A percentile compares a stretch with the other conserved stretches of the same genome.
Conservation (phyloP, 83 land plant species). For the Picea abies region DNA sequence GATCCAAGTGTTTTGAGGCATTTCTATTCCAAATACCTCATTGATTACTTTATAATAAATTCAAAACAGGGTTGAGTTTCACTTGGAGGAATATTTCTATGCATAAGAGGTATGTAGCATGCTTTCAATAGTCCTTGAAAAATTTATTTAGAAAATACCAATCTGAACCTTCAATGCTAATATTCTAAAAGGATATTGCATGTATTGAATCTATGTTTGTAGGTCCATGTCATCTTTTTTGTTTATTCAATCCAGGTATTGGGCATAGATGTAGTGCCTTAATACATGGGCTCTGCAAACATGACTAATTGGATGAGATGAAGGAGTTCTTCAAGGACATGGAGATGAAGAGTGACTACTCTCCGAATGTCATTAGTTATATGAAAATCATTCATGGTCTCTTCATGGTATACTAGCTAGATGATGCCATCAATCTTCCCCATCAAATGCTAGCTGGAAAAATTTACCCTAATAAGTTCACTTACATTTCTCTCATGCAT, state of each 20-base stretch:
- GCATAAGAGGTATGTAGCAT: too few species aligned
- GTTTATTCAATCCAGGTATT: too few species aligned
- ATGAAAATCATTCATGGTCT: constrained; percentile 31
- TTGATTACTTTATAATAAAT: too few species aligned
- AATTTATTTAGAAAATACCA: too few species aligned
- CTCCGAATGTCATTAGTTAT: constrained; percentile 37
- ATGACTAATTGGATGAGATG: constrained; percentile 12
- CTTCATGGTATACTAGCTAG: constrained; percentile 28
- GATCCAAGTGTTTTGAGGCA: too few species aligned
- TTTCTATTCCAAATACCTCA: too few species aligned
- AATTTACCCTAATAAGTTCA: constrained; percentile 22
- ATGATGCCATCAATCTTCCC: constrained; percentile 14
- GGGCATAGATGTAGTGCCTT: constrained; percentile 31
- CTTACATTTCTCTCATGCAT: constrained; percentile 40
- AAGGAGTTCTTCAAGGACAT: constrained; percentile 22
- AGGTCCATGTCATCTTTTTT: constrained; percentile 19
- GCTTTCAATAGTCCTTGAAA: too few species aligned
- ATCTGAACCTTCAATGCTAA: too few species aligned
- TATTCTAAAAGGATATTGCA: constrained; percentile 35
- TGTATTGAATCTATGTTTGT: constrained; percentile 23
- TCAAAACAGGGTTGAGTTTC: too few species aligned
- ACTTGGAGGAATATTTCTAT: too few species aligned
- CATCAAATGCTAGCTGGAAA: constrained; percentile 22
- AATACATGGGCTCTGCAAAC: constrained; percentile 39
- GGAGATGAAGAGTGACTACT: constrained; percentile 20